phyloP scores from a whole-genome alignment of 1,284 basidiomycete genomes.

The Ganoderma boninense region DNA sequence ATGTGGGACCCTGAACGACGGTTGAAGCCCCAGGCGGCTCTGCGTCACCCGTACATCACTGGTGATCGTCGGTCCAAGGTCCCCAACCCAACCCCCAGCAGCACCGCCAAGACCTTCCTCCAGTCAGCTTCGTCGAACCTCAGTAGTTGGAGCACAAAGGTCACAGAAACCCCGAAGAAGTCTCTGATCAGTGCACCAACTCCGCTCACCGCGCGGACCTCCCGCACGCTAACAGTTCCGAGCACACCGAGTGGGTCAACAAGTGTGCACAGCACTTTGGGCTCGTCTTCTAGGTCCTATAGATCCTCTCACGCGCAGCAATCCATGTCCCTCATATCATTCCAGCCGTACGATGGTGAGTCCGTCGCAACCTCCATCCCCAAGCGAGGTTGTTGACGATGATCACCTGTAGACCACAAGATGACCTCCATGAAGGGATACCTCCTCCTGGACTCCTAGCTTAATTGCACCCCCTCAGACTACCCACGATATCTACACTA shows the following conservation, averaged over 20 bases:
- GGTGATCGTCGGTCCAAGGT: constrained; percentile 65
- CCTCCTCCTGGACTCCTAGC: constrained; percentile 34
- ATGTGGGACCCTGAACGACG: constrained; percentile 98
- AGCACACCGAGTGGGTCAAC: constrained; percentile 64
- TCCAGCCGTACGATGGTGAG: constrained; percentile 52
- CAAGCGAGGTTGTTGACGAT: constrained; percentile 2
- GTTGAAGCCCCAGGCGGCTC: constrained; percentile 92
- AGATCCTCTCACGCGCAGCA: constrained; percentile 49
- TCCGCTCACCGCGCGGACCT: constrained; percentile 77
- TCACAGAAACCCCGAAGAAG: constrained; percentile 84
- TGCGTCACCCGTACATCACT: constrained; percentile 91
- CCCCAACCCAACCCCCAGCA: constrained; percentile 50
- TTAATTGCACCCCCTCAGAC: constrained; percentile 32
- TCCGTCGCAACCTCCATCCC: not conserved
- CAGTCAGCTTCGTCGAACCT: constrained; percentile 51
- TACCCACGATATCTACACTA: constrained; percentile 36
- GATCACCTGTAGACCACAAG: constrained; percentile 34
- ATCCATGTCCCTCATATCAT: constrained; percentile 49
- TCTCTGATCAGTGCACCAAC: constrained; percentile 87
- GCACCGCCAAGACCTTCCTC: constrained; percentile 57
- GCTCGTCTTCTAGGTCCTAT: constrained; percentile 49
- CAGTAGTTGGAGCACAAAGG: constrained; percentile 53
- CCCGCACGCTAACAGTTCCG: constrained; percentile 62
- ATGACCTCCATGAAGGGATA: constrained; percentile 35
- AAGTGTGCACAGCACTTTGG: constrained; percentile 43